These are phyloP conservation scores for Cryptococcus sp. DNA, from an alignment of 1,284 basidiomycete species.

Conservation along the genomic window DNA sequence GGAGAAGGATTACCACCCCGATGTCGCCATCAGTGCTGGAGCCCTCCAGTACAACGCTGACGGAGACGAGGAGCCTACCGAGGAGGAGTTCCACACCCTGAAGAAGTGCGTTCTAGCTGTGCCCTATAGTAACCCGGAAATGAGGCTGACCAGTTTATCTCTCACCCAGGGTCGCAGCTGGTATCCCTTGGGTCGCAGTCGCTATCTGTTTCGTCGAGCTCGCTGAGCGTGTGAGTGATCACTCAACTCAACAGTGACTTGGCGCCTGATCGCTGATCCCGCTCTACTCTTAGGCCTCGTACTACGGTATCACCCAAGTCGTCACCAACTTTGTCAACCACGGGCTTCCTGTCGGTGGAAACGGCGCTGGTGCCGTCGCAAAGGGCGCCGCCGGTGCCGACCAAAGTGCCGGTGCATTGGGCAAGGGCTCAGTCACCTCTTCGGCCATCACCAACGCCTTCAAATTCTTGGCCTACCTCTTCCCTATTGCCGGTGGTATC, in stretches of 20 bases:
- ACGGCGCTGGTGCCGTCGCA: conserved; percentile 70
- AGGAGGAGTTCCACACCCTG: conserved; percentile 53
- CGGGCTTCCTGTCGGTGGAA: conserved; percentile 63
- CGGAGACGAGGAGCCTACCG: conserved; percentile 65
- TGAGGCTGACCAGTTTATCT: conserved; percentile 39
- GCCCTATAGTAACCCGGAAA: conserved; percentile 2
- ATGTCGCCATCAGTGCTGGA: conserved; percentile 19
- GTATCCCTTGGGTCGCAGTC: conserved; percentile 37
- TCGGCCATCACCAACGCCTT: conserved; percentile 33
- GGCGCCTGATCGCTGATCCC: background rate
- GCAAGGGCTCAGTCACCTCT: conserved; percentile 41
- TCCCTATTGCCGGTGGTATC: conserved; percentile 55
- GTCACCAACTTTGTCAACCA: conserved; percentile 33
- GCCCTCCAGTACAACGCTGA: conserved; percentile 50
- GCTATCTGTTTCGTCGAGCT: conserved; percentile 50
- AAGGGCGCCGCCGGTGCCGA: conserved; percentile 62
- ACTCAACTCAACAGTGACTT: background rate
- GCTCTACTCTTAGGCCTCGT: conserved; percentile 24
- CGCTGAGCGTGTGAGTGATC: conserved; percentile 37
- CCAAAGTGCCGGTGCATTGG: conserved; percentile 61
- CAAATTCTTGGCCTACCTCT: conserved; percentile 39
- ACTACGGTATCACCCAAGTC: conserved; percentile 29
- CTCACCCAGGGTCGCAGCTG: conserved; percentile 60
- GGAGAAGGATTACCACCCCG: conserved; percentile 9
- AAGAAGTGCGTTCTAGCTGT: conserved; percentile 22